These are phyloP conservation scores for Penicillium sp. DNA, from an alignment of 2,329 filamentous ascomycete species.

Conservation along the genomic window DNA sequence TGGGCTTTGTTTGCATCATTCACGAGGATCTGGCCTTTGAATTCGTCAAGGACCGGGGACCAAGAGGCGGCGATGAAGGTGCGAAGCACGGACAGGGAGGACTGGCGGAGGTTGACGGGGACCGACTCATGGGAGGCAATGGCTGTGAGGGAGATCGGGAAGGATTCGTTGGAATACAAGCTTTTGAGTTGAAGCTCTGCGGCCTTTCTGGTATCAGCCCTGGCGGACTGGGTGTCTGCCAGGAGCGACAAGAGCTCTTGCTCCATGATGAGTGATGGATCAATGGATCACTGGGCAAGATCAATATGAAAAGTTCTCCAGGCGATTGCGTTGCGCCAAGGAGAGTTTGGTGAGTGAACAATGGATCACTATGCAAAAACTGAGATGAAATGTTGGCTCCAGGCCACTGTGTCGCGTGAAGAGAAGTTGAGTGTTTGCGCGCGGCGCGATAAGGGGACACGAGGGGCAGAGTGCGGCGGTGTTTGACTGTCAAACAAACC, in stretches of 20 bases:
- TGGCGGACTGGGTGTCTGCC: conserved; percentile 77
- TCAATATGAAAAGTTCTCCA: neutral
- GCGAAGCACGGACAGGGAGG: conserved; percentile 76
- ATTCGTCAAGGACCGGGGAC: conserved; percentile 74
- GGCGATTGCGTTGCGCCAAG: neutral
- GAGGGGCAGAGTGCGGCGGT: conserved; percentile 10
- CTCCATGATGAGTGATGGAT: conserved; percentile 64
- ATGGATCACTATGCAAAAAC: neutral
- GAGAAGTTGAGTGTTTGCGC: conserved; percentile 12
- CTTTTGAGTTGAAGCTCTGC: conserved; percentile 81
- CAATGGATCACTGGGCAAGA: conserved; percentile 4
- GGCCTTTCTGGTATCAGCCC: conserved; percentile 75
- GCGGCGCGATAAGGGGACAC: conserved; percentile 11
- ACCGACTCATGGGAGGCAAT: conserved; percentile 77
- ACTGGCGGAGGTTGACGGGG: conserved; percentile 74
- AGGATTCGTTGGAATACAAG: conserved; percentile 67
- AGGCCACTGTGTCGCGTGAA: neutral
- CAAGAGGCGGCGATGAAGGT: conserved; percentile 83
- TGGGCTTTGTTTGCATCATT: conserved; percentile 71
- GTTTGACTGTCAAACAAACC: neutral
- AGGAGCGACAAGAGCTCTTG: conserved; percentile 88
- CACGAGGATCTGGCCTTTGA: conserved; percentile 66
- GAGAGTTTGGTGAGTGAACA: neutral
- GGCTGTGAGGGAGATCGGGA: conserved; percentile 75
- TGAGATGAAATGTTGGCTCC: neutral